Base-by-base conservation (phyloP, 78 protist genomes). In the Bigelowiella natans region DNA sequence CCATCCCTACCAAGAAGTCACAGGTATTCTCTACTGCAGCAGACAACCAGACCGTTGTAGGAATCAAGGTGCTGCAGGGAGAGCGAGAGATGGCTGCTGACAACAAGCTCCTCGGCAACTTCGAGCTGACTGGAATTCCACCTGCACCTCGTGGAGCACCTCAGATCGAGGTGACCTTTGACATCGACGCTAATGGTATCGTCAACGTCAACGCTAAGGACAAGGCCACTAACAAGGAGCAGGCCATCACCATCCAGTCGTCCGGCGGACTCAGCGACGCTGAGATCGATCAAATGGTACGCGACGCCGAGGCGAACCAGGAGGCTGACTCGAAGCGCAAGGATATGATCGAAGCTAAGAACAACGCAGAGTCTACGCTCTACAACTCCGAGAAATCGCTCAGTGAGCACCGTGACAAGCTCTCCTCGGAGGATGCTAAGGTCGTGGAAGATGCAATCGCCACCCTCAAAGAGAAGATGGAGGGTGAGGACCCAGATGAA, bases 31-130 rank as follows among this genome's bases (percentile, higher is more conserved):
- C 99, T 2, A 99, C 99, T 31, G 98, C 98, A 30, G 95, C 97
- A 0, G 99, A 98, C 90, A 98, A 98, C 93, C 99, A 99, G 96
- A 96, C 97, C 37, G 95, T 93, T 90, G 99, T 98, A 31, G 96
- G 96, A 82, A 95, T 99, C 94, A 96, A 97, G 96, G 99, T 99
- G 0, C 89, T 91, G 90, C 99, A 99, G 94, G 99, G 99, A 34
- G 99, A 99, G 96, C 93, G 99, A 11, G 96, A 95, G 89, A 95
- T 97, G 97, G 98, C 99, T 0, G 94, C 91, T 11, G 96, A 97
- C 93, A 98, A 98, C 97, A 94, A 96, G 91, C 36, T 94, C 36
- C 95, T 99, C 38, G 99, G 99, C 36, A 85, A 92, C 90, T 98
- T 98, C 93, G 92, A 95, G 1, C 94, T 98, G 29, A 34, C 38